A percentile compares a stretch with the other conserved stretches of the same genome.
Conservation (phyloP, 495 filamentous ascomycete genomes). For the Neurospora terricola region DNA sequence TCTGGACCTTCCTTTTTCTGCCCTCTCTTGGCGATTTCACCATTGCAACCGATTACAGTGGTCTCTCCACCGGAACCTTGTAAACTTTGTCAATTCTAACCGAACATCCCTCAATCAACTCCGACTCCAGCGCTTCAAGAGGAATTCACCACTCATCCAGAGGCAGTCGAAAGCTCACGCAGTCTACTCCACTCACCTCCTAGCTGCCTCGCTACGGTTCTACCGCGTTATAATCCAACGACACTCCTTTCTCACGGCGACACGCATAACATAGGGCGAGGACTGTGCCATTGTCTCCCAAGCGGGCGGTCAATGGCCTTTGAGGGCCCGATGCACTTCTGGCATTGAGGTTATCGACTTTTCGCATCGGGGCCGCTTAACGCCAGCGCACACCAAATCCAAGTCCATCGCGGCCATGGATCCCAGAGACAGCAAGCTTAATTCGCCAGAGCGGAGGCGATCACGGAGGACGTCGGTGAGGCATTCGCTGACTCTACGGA, state of each 20-base stretch:
- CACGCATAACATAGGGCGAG: background rate
- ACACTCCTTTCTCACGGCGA: background rate
- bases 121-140: background rate
- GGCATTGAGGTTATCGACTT: background rate
- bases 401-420: conserved; percentile 22
- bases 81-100: background rate
- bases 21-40: background rate
- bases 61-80: background rate
- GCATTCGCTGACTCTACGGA: conserved; percentile 15
- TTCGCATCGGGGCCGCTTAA: background rate
- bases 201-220: background rate
- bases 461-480: conserved; percentile 25
- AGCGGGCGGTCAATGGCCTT: background rate
- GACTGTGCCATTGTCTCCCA: background rate
- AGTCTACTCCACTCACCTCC: background rate
- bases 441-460: conserved; percentile 1
- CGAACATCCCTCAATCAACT: background rate
- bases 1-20: background rate
- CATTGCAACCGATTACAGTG: background rate
- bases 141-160: background rate
- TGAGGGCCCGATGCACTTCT: background rate
- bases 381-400: background rate
- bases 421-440: conserved; percentile 18
- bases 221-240: background rate
- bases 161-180: background rate